Base-by-base conservation (phyloP, 441 rosid species). In the Arabidopsis hybrid region DNA sequence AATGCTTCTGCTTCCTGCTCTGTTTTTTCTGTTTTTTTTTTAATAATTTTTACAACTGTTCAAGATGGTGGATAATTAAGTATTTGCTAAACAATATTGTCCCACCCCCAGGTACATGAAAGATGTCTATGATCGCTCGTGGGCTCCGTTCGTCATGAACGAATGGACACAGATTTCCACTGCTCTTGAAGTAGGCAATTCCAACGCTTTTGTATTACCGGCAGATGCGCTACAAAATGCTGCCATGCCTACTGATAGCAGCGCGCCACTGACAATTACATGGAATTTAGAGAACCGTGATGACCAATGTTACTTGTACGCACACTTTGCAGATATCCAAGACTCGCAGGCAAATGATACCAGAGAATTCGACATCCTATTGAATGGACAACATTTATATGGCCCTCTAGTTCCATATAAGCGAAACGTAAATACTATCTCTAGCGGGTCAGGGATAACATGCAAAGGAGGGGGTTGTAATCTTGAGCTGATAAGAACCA, bases 321-420 rank as follows among this genome's bases (percentile, higher is more conserved):
- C 7, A 50, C 79, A 80, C 74, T 47, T 75, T 58, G 73, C 72
- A 8, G 78, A 80, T 64, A 47, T 77, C 40, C 36, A 78, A 40
- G 31, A 55, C 3, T 78, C 78, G 8, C 60, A 52, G 13, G 18
- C 35, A 0, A 61, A 71, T 8, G 75, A 74, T 7, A 43, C 67
- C 4, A 64, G 76, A 9, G 71, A 72, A n/a, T 64, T 72, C 38
- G 0, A 9, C 32, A 5, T 73, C 0, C 0, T 21, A 4, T 35
- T 4, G 32, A 38, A 55, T 26, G 58, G 18, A 8, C 26, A 21
- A 21, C 1, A 21, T 21, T 21, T 21, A 21, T 21, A 56, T 7
- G 0, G 1, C 4, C 71, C 67, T 43, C 0, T 51, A 0, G 0
- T 56, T 14, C 79, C 75, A 3, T 0, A 0, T 0, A 34, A 69